A percentile compares a stretch with the other conserved stretches of the same genome.
These are phyloP conservation scores for Fonsecaea nubica DNA, from an alignment of 2,329 filamentous ascomycete genomes.

Conservation along the genomic window DNA sequence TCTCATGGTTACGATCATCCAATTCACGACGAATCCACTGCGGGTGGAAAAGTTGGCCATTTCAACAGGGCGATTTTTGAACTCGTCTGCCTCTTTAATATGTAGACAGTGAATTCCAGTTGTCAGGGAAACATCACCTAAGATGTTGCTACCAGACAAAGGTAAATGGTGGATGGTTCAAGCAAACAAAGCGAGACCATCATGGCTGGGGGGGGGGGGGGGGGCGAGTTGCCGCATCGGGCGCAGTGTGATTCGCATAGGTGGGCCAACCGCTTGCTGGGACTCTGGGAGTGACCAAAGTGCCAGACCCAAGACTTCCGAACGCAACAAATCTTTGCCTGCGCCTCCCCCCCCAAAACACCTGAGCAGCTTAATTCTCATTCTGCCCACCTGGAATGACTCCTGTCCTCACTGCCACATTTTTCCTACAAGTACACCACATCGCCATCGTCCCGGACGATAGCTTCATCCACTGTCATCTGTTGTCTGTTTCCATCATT, in stretches of 20 bases:
- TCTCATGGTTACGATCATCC: background rate
- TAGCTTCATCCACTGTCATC: constrained; percentile 19
- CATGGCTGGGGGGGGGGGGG: background rate
- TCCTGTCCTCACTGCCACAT: constrained; percentile 25
- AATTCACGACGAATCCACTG: background rate
- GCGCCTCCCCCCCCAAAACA: constrained; percentile 22
- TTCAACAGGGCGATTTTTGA: background rate
- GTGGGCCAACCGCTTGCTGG: background rate
- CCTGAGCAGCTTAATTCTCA: constrained; percentile 8
- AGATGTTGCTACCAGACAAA: no score
- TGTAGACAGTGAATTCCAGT: background rate
- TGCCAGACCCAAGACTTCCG: background rate
- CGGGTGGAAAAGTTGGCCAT: background rate
- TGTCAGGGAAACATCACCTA: no score
- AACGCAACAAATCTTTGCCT: constrained; percentile 26
- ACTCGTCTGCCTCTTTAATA: no score
- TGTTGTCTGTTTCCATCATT: constrained; percentile 15
- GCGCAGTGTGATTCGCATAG: background rate
- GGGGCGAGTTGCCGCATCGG: background rate
- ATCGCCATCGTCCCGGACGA: constrained; percentile 33
- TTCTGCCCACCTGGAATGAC: constrained; percentile 19
- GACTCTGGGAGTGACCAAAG: background rate
- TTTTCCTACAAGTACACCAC: constrained; percentile 7
- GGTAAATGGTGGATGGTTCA: background rate
- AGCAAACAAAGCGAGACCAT: background rate